Base-by-base conservation (phyloP, 2,329 filamentous ascomycete species). In the Atkinsonella texensis region DNA sequence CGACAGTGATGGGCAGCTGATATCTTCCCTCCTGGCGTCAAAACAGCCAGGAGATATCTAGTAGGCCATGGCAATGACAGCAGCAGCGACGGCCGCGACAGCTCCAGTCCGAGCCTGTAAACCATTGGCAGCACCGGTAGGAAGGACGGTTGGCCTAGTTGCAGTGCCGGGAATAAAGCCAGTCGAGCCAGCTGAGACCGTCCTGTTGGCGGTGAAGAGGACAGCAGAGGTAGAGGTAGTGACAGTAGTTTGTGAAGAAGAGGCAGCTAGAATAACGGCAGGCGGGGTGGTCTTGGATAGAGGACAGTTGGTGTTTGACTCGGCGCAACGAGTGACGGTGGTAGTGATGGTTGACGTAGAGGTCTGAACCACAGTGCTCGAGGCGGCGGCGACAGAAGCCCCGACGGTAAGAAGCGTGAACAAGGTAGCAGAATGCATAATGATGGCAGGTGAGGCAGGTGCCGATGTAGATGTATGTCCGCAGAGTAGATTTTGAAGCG, bases 281-380 rank as follows among this genome's bases (percentile, higher is more conserved):
- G 59, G 54, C 28, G 49, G 41, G 43, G 58, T 58, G 20, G 63
- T 59, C 52, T 65, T 62, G 53, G 56, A 55, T 40, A 58, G 48
- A 51, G 72, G 70, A 69, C 73, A 75, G 63, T 72, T 65, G 55
- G 67, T 64, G 55, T 68, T 63, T 11, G 64, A 65, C 43, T 71
- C 68, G 61, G 70, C 67, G 68, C 74, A 75, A 59, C 65, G 58
- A 52, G 74, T 77, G 61, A 77, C 65, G 60, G 73, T 77, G 56
- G 71, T 53, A 48, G 68, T 70, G 57, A 61, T 63, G 51, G 70
- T 73, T 50, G 65, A 65, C 52, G 74, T 76, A 15, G 69, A 69
- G 51, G 74, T 76, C 53, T 67, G 49, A 11, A 66, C 69, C 52
- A 67, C 69, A 54, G 68, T 74, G 41, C 63, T 46, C 23, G 62